These are phyloP conservation scores for Xylaria venustula DNA, from an alignment of 495 filamentous ascomycete genomes.

Conservation along the genomic window DNA sequence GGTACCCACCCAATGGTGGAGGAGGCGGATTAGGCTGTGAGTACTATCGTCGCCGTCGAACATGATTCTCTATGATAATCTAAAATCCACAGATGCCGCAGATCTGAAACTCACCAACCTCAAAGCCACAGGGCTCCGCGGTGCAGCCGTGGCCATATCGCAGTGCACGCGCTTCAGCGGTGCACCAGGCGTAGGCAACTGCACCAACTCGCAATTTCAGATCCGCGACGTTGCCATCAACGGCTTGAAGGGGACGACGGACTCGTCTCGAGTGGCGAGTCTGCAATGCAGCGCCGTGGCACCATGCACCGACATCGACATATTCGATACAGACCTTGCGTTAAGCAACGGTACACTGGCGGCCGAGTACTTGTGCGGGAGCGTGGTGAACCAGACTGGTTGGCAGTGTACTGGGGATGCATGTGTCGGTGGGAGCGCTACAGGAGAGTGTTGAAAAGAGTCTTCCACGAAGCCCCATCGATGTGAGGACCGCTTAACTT, in stretches of 20 bases:
- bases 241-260: conserved; percentile 28
- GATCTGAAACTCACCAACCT: conserved; percentile 27
- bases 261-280: conserved; percentile 25
- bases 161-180: conserved; percentile 43
- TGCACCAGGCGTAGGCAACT: conserved; percentile 31
- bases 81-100: conserved; percentile 6
- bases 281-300: conserved; percentile 39
- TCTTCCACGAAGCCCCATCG: too few species aligned
- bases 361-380: conserved; percentile 34
- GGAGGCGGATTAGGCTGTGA: conserved; percentile 46
- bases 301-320: conserved; percentile 33
- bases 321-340: conserved; percentile 24
- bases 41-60: too few species aligned
- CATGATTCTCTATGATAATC: conserved; percentile 9
- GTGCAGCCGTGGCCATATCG: conserved; percentile 33
- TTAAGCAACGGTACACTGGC: conserved; percentile 23
- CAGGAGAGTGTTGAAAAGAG: conserved; percentile 29
- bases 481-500: too few species aligned
- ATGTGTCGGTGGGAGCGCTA: conserved; percentile 32
- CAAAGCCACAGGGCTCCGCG: conserved; percentile 22
- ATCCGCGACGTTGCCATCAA: conserved; percentile 28
- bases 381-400: conserved; percentile 29
- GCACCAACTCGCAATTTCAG: conserved; percentile 40
- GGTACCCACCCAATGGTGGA: conserved; percentile 49
- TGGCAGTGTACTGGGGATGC: conserved; percentile 37